A percentile compares a stretch with the other conserved stretches of the same genome.
phyloP scores from a whole-genome alignment of 176 grass and related monocot species.

The Raddia guianensis region DNA sequence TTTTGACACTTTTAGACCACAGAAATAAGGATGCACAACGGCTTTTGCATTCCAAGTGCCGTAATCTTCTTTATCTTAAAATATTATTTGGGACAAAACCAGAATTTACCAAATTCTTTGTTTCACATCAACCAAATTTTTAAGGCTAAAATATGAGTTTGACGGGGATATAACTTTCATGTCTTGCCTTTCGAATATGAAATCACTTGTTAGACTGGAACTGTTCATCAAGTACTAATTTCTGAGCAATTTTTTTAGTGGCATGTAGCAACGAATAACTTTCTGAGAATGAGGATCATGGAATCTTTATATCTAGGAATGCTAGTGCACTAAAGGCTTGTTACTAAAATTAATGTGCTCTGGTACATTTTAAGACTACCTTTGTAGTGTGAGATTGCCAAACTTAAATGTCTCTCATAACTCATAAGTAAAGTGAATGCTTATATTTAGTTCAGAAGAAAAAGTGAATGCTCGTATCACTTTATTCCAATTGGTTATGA shows the following conservation, averaged over 20 bases:
- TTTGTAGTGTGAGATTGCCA: background rate
- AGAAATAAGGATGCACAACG: slow-evolving; percentile 12
- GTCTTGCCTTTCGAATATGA: slow-evolving; percentile 19
- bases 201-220: slow-evolving; percentile 9
- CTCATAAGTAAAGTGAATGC: background rate
- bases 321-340: background rate
- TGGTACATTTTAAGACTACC: background rate
- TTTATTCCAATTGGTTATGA: slow-evolving; percentile 24
- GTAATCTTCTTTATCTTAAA: background rate
- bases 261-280: background rate
- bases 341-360: slow-evolving; percentile 9
- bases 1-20: background rate
- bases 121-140: background rate
- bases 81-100: background rate
- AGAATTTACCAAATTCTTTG: background rate
- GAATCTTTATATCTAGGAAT: slow-evolving; percentile 1
- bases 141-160: background rate
- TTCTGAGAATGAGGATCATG: background rate
- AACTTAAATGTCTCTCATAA: background rate
- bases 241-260: background rate
- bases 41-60: slow-evolving; percentile 9
- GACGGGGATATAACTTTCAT: background rate
- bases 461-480: slow-evolving; percentile 13
- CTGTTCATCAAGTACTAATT: background rate
- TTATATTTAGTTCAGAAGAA: background rate